Percentiles rank a stretch among this genome's conserved stretches.
Evolutionary conservation across 75 land plant genomes (phyloP).

Genomic region (Larix kaempferi): DNA sequence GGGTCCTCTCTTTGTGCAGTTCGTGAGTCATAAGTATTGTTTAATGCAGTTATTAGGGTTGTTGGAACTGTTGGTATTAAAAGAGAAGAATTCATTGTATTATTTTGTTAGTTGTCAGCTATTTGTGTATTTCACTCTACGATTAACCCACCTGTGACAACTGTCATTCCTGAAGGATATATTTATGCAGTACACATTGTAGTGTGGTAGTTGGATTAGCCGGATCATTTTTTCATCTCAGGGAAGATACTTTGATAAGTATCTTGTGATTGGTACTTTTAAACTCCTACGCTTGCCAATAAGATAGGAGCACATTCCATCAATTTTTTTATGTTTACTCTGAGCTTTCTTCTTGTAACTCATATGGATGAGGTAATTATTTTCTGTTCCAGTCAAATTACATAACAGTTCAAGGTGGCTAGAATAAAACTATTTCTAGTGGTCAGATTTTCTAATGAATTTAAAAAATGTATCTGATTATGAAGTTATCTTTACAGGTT

Average conservation of each 20-base stretch:
- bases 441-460: no score
- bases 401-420: no score
- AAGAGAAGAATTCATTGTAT: not conserved
- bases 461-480: no score
- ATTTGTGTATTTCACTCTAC: not conserved
- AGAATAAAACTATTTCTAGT: no score
- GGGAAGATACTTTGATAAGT: slow-evolving; percentile 7
- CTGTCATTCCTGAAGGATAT: not conserved
- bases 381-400: not conserved
- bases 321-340: not conserved
- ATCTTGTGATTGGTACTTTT: not conserved
- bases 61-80: slow-evolving; percentile 1
- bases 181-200: not conserved
- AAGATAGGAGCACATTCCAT: slow-evolving; percentile 5
- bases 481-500: no score
- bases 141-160: not conserved
- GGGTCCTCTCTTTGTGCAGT: not conserved
- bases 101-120: not conserved
- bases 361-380: not conserved
- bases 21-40: not conserved
- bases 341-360: not conserved
- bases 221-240: not conserved
- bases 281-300: not conserved
- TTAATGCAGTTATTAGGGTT: not conserved
- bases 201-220: not conserved